Percentiles rank a stretch among this genome's conserved stretches.
phyloP scores from a whole-genome alignment of 257 asterid genomes.

The Linderniella brevidens region DNA sequence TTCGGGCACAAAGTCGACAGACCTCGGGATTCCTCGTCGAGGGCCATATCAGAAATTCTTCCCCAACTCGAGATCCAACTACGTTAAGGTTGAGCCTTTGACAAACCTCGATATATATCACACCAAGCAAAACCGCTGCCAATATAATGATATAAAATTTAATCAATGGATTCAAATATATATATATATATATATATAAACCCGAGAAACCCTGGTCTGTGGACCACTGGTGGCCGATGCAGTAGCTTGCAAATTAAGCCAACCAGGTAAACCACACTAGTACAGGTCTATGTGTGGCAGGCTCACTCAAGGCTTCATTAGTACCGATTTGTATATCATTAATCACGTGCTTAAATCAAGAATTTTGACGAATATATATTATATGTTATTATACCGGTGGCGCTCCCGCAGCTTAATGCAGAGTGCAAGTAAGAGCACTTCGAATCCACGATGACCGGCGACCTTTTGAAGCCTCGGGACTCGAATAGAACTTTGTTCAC shows the following conservation, averaged over 20 bases:
- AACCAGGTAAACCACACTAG: too few relatives aligned
- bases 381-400: conserved; percentile 56
- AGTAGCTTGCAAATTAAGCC: too few relatives aligned
- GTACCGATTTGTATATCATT: too few relatives aligned
- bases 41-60: conserved; percentile 95
- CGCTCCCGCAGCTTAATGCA: conserved; percentile 38
- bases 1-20: conserved; percentile 4
- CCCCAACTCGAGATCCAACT: conserved; percentile 96
- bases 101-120: conserved; percentile 88
- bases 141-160: conserved; percentile 6
- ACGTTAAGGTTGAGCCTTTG: conserved; percentile 74
- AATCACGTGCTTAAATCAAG: too few relatives aligned
- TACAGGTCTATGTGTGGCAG: too few relatives aligned
- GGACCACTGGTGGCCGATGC: too few relatives aligned
- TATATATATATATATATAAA: too few relatives aligned
- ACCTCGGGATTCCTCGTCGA: conserved; percentile 81
- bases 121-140: conserved; percentile 83
- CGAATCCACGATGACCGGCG: conserved; percentile 37
- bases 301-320: too few relatives aligned
- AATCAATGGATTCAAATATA: too few relatives aligned
- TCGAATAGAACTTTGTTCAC: conserved; percentile 53
- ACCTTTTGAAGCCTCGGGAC: conserved; percentile 50
- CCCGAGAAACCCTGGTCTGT: too few relatives aligned
- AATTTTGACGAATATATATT: neutral
- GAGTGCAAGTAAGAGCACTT: conserved; percentile 62